phyloP scores from a whole-genome alignment of 805 yeast species.

The Peterozyma xylosa region DNA sequence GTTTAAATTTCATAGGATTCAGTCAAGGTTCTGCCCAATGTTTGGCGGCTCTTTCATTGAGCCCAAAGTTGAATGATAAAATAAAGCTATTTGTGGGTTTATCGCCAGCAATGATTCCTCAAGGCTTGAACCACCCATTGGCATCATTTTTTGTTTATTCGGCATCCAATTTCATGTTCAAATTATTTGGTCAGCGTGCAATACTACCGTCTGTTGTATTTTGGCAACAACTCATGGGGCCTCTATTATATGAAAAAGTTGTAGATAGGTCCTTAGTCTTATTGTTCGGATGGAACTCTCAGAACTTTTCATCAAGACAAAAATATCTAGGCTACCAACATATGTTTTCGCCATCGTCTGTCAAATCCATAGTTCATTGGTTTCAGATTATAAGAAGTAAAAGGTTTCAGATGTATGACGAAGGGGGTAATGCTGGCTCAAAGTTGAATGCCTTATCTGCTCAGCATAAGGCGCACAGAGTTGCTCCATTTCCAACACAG shows the following conservation, averaged over 20 bases:
- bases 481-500: slow-evolving; percentile 47
- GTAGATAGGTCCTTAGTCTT: slow-evolving; percentile 65
- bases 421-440: slow-evolving; percentile 26
- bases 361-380: slow-evolving; percentile 94
- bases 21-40: slow-evolving; percentile 94
- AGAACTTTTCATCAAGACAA: slow-evolving; percentile 64
- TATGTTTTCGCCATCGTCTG: slow-evolving; percentile 85
- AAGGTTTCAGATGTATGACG: slow-evolving; percentile 87
- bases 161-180: slow-evolving; percentile 65
- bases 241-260: slow-evolving; percentile 61
- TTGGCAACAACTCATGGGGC: slow-evolving; percentile 75
- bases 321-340: slow-evolving; percentile 80
- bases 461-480: slow-evolving; percentile 26
- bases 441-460: slow-evolving; percentile 22
- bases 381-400: slow-evolving; percentile 77
- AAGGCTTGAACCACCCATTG: slow-evolving; percentile 68
- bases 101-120: slow-evolving; percentile 94
- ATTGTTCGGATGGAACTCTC: slow-evolving; percentile 74
- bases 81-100: slow-evolving; percentile 57
- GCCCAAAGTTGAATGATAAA: slow-evolving; percentile 52
- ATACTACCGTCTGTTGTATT: slow-evolving; percentile 53
- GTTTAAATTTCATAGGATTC: slow-evolving; percentile 74
- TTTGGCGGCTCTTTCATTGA: slow-evolving; percentile 69
- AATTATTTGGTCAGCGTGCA: slow-evolving; percentile 68
- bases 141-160: slow-evolving; percentile 73